A percentile compares a stretch with the other conserved stretches of the same genome.
phyloP scores from a whole-genome alignment of 163 green algal species.

The Coccomyxa subellipsoidea region DNA sequence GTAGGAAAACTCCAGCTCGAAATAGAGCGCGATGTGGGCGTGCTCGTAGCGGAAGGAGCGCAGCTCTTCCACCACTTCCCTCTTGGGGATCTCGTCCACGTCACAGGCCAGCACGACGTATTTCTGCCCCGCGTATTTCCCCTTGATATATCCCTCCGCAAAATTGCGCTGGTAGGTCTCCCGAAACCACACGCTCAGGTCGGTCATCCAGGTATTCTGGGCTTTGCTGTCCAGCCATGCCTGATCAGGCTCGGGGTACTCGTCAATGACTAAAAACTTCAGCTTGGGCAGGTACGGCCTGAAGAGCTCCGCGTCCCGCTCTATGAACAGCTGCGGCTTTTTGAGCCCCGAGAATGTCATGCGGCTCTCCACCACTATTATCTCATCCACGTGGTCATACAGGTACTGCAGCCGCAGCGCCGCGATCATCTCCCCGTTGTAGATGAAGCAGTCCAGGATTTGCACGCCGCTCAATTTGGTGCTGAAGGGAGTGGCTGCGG shows the following conservation, averaged over 20 bases:
- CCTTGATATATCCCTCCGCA: not conserved
- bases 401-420: conserved; percentile 1
- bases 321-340: not conserved
- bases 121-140: not conserved
- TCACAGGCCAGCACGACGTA: not conserved
- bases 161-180: not conserved
- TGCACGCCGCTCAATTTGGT: not conserved
- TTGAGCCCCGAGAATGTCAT: not conserved
- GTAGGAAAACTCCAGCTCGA: not conserved
- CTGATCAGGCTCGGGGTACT: not conserved
- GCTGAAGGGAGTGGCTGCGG: not conserved
- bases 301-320: not conserved
- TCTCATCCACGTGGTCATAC: not conserved
- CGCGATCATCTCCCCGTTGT: conserved; percentile 2
- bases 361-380: not conserved
- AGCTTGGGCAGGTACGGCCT: conserved; percentile 1
- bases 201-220: not conserved
- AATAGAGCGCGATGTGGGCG: not conserved
- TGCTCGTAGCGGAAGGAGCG: not conserved
- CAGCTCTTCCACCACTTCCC: not conserved
- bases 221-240: not conserved
- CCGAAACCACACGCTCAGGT: not conserved
- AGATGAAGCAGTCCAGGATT: not conserved
- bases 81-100: not conserved
- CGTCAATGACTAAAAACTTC: not conserved